Base-by-base conservation (phyloP, 2,329 filamentous ascomycete genomes). In the Chlorencoelia australis region DNA sequence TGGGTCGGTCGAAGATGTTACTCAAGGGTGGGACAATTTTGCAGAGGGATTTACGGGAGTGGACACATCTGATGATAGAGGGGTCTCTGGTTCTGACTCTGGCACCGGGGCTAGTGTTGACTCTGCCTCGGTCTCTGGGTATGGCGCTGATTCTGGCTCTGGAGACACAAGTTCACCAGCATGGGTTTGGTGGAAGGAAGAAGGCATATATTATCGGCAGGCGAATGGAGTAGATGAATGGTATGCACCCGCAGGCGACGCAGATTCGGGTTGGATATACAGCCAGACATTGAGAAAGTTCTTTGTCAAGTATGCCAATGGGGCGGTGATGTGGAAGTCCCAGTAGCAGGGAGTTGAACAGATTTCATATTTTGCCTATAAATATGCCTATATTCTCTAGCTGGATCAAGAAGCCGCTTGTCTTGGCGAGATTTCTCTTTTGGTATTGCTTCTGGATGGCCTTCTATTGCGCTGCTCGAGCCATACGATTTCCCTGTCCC, bases 21-120 rank as follows among this genome's bases (percentile, higher is more conserved):
- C 21, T 19, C 17, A 34, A 26, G 30, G 30, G 16, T 39, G 18
- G 22, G 29, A 27, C 22, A 15, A 39, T 11, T 39, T 39, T 18
- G 17, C 19, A 22, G 28, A 20, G 16, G 21, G 18, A 5, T 37
- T 36, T 25, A 30, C 20, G 26, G 26, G 26, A 21, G 15, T 4
- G 11, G 24, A 11, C 33, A 18, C n/a, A n/a, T n/a, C 13, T 27
- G 27, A 25, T 11, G 11, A 24, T 24, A 24, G 7, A 11, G 21
- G 21, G 21, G n/a, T n/a, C n/a, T n/a, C n/a, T n/a, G n/a, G n/a
- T n/a, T n/a, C n/a, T n/a, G n/a, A n/a, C n/a, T n/a, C n/a, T n/a
- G n/a, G n/a, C n/a, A n/a, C n/a, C n/a, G n/a, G n/a, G n/a, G n/a
- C n/a, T n/a, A n/a, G n/a, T n/a, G n/a, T n/a, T n/a, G n/a, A n/a